phyloP scores from a whole-genome alignment of 2,329 filamentous ascomycete species.

The Scolecobasidium constrictum region DNA sequence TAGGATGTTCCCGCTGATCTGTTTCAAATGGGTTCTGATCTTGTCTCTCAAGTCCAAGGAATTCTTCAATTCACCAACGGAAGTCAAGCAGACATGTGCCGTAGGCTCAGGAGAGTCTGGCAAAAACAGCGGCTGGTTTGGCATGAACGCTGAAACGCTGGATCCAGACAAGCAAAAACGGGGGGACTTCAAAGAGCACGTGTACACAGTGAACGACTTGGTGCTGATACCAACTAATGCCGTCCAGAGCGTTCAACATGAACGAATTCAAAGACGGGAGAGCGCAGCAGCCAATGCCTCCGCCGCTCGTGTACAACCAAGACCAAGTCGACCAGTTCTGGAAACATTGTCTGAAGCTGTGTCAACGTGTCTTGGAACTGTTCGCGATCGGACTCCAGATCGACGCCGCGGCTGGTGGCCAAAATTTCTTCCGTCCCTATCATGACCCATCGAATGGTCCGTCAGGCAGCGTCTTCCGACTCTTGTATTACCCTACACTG shows the following conservation, averaged over 20 bases:
- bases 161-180: conserved; percentile 75
- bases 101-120: conserved; percentile 51
- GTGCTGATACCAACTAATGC: conserved; percentile 6
- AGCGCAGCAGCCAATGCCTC: conserved; percentile 67
- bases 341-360: conserved; percentile 59
- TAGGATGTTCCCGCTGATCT: conserved; percentile 28
- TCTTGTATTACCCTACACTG: conserved; percentile 45
- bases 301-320: conserved; percentile 49
- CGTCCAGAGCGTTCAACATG: conserved; percentile 76
- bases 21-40: background rate
- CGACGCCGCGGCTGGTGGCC: conserved; percentile 23
- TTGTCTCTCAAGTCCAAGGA: conserved; percentile 46
- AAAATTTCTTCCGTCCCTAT: conserved; percentile 48
- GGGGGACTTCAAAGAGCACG: conserved; percentile 81
- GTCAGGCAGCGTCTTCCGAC: conserved; percentile 39
- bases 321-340: conserved; percentile 56
- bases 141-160: conserved; percentile 78
- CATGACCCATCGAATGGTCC: conserved; percentile 43
- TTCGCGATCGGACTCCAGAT: conserved; percentile 66
- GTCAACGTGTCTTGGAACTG: conserved; percentile 60
- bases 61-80: conserved; percentile 60
- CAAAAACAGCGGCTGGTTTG: conserved; percentile 80
- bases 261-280: conserved; percentile 60
- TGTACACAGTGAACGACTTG: conserved; percentile 7
- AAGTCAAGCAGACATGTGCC: conserved; percentile 63